Conservation (phyloP, 768 basidiomycete genomes). For the Lyophyllum semitale region DNA sequence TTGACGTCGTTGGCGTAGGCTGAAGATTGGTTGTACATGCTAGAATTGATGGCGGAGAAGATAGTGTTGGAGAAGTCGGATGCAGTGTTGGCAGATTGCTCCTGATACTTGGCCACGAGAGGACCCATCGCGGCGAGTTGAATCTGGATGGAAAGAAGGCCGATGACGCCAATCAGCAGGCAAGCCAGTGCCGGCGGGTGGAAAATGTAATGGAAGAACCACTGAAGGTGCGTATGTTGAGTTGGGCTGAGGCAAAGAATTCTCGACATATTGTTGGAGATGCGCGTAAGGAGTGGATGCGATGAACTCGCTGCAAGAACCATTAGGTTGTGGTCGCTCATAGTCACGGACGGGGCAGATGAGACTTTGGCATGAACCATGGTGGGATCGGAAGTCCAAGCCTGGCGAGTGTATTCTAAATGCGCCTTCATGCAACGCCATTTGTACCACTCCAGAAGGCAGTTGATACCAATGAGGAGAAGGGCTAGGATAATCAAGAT, state of each 20-base stretch:
- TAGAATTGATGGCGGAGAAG: slow-evolving; percentile 73
- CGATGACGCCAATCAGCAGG: slow-evolving; percentile 91
- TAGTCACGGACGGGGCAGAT: slow-evolving; percentile 51
- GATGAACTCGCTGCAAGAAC: slow-evolving; percentile 67
- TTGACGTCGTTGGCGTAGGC: slow-evolving; percentile 83
- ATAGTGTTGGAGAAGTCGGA: slow-evolving; percentile 72
- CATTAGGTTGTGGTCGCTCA: slow-evolving; percentile 78
- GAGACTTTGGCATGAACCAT: slow-evolving; percentile 42
- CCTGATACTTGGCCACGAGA: slow-evolving; percentile 67
- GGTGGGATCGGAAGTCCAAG: slow-evolving; percentile 76
- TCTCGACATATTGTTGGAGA: slow-evolving; percentile 55
- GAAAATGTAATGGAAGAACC: slow-evolving; percentile 91
- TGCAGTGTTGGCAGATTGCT: slow-evolving; percentile 59
- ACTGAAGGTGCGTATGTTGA: slow-evolving; percentile 72
- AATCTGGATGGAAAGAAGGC: slow-evolving; percentile 81
- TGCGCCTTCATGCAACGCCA: slow-evolving; percentile 74
- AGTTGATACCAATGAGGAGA: slow-evolving; percentile 72
- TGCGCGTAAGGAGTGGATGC: slow-evolving; percentile 74
- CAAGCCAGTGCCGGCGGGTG: slow-evolving; percentile 90
- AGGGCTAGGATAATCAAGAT: slow-evolving; percentile 74
- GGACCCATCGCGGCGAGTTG: slow-evolving; percentile 83
- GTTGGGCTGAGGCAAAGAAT: slow-evolving; percentile 56
- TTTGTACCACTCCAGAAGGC: slow-evolving; percentile 84
- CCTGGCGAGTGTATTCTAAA: slow-evolving; percentile 70
- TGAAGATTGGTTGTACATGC: slow-evolving; percentile 81